Conservation (phyloP, 2,329 filamentous ascomycete genomes). For the Ophiostoma sp. region DNA sequence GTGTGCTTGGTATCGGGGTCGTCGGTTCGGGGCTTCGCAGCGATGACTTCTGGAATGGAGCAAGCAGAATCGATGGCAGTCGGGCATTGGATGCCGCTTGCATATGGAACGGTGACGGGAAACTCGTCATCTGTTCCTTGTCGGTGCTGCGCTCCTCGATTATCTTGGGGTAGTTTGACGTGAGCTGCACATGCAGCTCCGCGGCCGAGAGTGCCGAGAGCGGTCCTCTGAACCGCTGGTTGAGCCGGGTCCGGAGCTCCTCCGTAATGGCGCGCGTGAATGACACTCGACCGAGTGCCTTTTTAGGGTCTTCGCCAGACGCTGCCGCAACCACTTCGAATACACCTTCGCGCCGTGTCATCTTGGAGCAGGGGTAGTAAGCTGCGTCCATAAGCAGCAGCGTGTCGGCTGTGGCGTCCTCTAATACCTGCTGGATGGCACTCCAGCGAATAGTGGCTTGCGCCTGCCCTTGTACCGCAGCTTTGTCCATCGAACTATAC, state of each 20-base stretch:
- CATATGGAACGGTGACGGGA: slow-evolving; percentile 51
- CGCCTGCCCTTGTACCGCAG: slow-evolving; percentile 35
- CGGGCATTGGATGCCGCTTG: slow-evolving; percentile 50
- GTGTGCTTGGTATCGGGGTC: slow-evolving; percentile 32
- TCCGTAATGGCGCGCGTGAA: slow-evolving; percentile 50
- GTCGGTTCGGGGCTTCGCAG: slow-evolving; percentile 39
- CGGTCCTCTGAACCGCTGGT: slow-evolving; percentile 40
- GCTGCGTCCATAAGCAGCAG: slow-evolving; percentile 55
- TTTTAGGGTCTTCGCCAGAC: slow-evolving; percentile 47
- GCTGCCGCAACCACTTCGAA: slow-evolving; percentile 53
- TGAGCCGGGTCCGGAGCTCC: slow-evolving; percentile 44
- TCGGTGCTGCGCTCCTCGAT: slow-evolving; percentile 47
- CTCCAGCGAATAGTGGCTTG: slow-evolving; percentile 49
- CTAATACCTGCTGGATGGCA: slow-evolving; percentile 51
- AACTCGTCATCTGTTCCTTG: slow-evolving; percentile 43
- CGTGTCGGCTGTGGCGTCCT: slow-evolving; percentile 51
- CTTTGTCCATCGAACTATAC: slow-evolving; percentile 44
- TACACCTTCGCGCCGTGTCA: slow-evolving; percentile 48
- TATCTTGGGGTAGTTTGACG: slow-evolving; percentile 48
- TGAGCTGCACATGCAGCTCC: slow-evolving; percentile 44
- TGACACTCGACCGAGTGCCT: slow-evolving; percentile 43
- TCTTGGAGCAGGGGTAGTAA: slow-evolving; percentile 51
- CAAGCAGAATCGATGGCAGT: slow-evolving; percentile 52
- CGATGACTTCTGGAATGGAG: slow-evolving; percentile 42
- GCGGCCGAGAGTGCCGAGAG: slow-evolving; percentile 42